phyloP scores from a whole-genome alignment of 176 grass and related monocot genomes.

The Dendrocalamus sinicus region DNA sequence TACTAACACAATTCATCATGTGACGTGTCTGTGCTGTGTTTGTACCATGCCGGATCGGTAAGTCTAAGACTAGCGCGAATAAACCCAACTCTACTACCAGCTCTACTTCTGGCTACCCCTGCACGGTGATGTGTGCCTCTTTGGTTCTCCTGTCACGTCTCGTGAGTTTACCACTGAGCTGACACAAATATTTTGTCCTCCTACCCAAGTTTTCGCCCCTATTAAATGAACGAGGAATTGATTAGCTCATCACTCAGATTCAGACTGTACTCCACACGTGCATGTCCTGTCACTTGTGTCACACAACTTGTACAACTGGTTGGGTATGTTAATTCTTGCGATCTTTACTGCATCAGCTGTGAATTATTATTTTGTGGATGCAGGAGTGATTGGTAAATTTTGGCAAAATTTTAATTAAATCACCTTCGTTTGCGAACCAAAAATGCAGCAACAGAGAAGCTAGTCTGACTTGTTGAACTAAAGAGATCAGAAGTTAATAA shows the following conservation, averaged over 20 bases:
- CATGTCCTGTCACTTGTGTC: slow-evolving; percentile 3
- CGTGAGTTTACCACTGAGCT: slow-evolving; percentile 17
- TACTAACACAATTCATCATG: accelerated
- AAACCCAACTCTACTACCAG: too few species aligned
- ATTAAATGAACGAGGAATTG: background rate
- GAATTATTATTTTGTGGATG: background rate
- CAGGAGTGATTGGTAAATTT: background rate
- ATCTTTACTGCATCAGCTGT: background rate
- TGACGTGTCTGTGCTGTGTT: accelerated
- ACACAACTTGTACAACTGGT: background rate
- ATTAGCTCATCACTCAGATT: slow-evolving; percentile 15
- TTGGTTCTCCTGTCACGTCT: slow-evolving; percentile 27
- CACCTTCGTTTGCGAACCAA: background rate
- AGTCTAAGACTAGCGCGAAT: too few species aligned
- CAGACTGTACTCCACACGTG: slow-evolving; percentile 35
- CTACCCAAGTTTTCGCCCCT: background rate
- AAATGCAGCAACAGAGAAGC: background rate
- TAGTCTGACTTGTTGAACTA: background rate
- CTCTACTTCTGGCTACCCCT: background rate
- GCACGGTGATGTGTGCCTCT: background rate
- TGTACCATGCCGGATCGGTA: too few species aligned
- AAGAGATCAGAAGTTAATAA: background rate
- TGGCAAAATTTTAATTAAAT: background rate
- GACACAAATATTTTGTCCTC: slow-evolving; percentile 37
- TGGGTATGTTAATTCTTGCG: background rate